Conservation (phyloP, 2,329 filamentous ascomycete species). For the Ilyonectria sp. region DNA sequence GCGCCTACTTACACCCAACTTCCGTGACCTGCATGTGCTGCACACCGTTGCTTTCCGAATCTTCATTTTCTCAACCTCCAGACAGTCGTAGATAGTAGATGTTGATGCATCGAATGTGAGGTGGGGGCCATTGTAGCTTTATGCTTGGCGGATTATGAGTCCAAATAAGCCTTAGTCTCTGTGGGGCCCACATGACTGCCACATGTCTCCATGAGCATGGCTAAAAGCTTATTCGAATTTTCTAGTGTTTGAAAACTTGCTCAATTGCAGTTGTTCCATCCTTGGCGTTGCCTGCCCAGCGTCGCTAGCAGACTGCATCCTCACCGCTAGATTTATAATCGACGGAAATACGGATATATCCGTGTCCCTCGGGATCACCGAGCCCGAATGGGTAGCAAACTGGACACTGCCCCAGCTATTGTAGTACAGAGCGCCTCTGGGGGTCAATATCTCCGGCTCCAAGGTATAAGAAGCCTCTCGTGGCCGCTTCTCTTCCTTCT, state of each 20-base stretch:
- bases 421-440: neutral
- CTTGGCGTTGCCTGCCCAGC: neutral
- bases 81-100: neutral
- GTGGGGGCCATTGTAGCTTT: neutral
- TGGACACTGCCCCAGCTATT: slow-evolving; percentile 1
- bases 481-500: neutral
- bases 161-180: neutral
- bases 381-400: slow-evolving; percentile 1
- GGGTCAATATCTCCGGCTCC: neutral
- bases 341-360: neutral
- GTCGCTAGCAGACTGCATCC: neutral
- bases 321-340: slow-evolving; percentile 2
- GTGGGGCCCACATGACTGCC: neutral
- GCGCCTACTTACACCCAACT: slow-evolving; percentile 40
- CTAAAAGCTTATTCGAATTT: neutral
- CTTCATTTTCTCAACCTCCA: slow-evolving; percentile 37
- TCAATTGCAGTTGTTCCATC: neutral
- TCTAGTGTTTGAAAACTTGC: neutral
- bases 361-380: neutral
- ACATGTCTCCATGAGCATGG: neutral
- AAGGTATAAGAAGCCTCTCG: neutral
- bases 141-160: slow-evolving; percentile 1
- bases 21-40: slow-evolving; percentile 45
- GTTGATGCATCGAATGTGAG: neutral
- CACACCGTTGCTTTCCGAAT: slow-evolving; percentile 42